Percentiles rank a stretch among this genome's conserved stretches.
These are phyloP conservation scores for Luffa aegyptiaca DNA, from an alignment of 306 rosid genomes.

Conservation along the genomic window DNA sequence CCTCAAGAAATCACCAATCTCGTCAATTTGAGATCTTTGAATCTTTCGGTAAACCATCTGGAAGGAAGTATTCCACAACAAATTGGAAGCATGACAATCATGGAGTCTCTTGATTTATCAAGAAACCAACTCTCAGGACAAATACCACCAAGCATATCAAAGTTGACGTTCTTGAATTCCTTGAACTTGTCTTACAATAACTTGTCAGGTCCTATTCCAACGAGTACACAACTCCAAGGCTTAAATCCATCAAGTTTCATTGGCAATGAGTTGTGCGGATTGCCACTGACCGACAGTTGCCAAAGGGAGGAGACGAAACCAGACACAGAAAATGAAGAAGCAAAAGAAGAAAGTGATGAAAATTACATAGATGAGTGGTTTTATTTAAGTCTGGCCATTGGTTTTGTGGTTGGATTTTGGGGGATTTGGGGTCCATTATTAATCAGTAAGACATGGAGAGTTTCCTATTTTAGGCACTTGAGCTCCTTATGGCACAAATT, in stretches of 20 bases:
- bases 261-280: no score
- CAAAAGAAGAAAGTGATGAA: no score
- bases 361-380: background rate
- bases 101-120: constrained; percentile 13
- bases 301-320: no score
- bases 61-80: constrained; percentile 7
- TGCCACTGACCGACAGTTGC: no score
- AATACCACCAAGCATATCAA: constrained; percentile 3
- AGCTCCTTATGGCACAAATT: background rate
- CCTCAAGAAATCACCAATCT: constrained; percentile 6
- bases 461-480: rapidly evolving
- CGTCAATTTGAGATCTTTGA: background rate
- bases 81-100: background rate
- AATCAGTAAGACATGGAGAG: background rate
- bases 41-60: constrained; percentile 4
- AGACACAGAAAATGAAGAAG: no score
- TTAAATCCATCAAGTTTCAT: no score
- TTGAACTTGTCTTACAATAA: constrained; percentile 15
- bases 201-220: background rate
- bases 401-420: background rate
- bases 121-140: background rate
- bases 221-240: background rate
- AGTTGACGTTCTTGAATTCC: background rate
- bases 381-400: background rate
- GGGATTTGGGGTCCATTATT: constrained; percentile 1